A percentile compares a stretch with the other conserved stretches of the same genome.
phyloP scores from a whole-genome alignment of 306 rosid genomes.

The Parietaria judaica region DNA sequence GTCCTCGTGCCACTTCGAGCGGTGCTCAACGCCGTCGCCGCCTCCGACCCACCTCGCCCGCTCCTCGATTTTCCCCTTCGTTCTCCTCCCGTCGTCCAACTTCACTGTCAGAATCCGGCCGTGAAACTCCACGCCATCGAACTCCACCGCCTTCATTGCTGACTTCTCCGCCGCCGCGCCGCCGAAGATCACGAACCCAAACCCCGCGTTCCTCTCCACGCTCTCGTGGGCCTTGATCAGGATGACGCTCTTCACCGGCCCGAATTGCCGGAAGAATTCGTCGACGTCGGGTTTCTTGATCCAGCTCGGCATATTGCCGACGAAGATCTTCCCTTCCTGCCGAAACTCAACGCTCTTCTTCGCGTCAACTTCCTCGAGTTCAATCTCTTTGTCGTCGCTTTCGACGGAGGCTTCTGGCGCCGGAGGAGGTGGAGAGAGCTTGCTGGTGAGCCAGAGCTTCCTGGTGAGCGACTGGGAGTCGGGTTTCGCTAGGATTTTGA shows the following conservation, averaged over 20 bases:
- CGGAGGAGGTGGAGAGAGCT: conserved; percentile 41
- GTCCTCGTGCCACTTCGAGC: conserved; percentile 78
- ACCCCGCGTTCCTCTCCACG: conserved; percentile 59
- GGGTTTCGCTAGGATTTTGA: conserved; percentile 47
- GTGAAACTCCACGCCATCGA: conserved; percentile 86
- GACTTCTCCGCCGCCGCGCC: conserved; percentile 44
- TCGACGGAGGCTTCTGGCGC: not conserved
- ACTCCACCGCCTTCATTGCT: conserved; percentile 79
- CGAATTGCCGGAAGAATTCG: conserved; percentile 81
- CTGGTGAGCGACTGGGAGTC: conserved; percentile 35
- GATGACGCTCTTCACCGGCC: conserved; percentile 62
- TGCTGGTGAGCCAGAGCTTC: conserved; percentile 85
- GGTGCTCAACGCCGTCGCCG: conserved; percentile 32
- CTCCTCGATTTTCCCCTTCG: conserved; percentile 47
- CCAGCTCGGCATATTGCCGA: conserved; percentile 83
- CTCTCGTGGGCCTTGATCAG: conserved; percentile 57
- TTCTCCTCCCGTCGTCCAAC: conserved; percentile 69
- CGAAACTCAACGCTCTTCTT: conserved; percentile 29
- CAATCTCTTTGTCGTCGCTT: not conserved
- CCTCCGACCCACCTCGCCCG: conserved; percentile 62
- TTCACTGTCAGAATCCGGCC: conserved; percentile 77
- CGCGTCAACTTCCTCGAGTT: not conserved
- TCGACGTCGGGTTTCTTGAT: conserved; percentile 55
- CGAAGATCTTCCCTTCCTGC: conserved; percentile 79
- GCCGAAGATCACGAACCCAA: conserved; percentile 58